Percentiles rank a stretch among this genome's conserved stretches.
phyloP scores from a whole-genome alignment of 768 basidiomycete genomes.

The Asterophora parasitica region DNA sequence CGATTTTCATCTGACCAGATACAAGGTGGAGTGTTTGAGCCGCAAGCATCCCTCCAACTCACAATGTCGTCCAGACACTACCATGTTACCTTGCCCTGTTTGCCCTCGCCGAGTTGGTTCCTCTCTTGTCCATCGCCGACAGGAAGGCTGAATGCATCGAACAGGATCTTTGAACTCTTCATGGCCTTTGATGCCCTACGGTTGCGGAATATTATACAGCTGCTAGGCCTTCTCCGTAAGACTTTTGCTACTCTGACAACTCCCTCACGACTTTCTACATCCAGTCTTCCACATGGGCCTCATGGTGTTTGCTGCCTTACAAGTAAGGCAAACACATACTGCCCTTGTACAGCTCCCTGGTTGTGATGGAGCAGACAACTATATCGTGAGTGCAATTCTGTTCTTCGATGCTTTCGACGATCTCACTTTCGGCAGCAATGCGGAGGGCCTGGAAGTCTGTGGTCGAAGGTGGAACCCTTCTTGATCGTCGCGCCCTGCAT shows the following conservation, averaged over 20 bases:
- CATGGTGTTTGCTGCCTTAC: slow-evolving; percentile 68
- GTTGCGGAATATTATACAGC: slow-evolving; percentile 72
- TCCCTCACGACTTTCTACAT: background rate
- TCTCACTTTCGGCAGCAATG: slow-evolving; percentile 33
- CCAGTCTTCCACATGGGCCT: slow-evolving; percentile 74
- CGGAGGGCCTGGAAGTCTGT: slow-evolving; percentile 51
- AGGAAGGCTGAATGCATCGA: slow-evolving; percentile 4
- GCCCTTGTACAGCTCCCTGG: slow-evolving; percentile 43
- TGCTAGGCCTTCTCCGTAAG: slow-evolving; percentile 68
- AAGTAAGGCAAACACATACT: slow-evolving; percentile 67
- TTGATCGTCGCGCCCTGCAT: slow-evolving; percentile 70
- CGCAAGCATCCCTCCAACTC: background rate
- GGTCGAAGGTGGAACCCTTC: slow-evolving; percentile 54
- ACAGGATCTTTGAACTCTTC: slow-evolving; percentile 73
- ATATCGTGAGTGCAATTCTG: slow-evolving; percentile 31
- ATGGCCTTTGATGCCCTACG: slow-evolving; percentile 84
- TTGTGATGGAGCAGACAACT: slow-evolving; percentile 31
- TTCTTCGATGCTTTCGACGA: background rate
- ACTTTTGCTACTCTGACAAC: background rate
- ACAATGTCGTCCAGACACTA: slow-evolving; percentile 46
- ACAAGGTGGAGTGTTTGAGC: slow-evolving; percentile 41
- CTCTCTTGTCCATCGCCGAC: background rate
- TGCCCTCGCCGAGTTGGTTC: slow-evolving; percentile 69
- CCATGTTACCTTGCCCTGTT: slow-evolving; percentile 85
- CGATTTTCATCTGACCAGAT: slow-evolving; percentile 33